A percentile compares a stretch with the other conserved stretches of the same genome.
Conservation (phyloP, 202 grass and related monocot genomes). For the Schoenoplectus triqueter region DNA sequence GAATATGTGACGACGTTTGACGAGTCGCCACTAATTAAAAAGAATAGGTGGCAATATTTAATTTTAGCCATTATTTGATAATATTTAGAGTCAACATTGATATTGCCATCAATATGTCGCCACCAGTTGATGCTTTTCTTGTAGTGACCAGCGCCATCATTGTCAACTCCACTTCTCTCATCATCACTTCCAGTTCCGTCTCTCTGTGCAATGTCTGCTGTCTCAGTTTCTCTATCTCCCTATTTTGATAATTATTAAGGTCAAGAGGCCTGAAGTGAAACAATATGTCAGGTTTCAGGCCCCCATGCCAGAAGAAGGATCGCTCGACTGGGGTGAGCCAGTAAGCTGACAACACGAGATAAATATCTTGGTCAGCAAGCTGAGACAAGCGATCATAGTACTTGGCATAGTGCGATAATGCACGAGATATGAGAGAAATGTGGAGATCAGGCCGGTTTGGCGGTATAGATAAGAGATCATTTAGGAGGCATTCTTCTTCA, state of each 20-base stretch:
- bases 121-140: too few species aligned
- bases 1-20: too few species aligned
- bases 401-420: background rate
- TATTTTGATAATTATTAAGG: background rate
- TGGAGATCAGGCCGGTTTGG: slow-evolving; percentile 8
- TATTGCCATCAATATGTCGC: too few species aligned
- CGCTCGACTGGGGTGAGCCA: slow-evolving; percentile 23
- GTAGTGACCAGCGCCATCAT: background rate
- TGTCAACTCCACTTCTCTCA: background rate
- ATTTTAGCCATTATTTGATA: too few species aligned
- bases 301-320: slow-evolving; percentile 18
- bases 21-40: too few species aligned
- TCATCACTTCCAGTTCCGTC: background rate
- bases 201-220: background rate
- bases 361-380: slow-evolving; percentile 12
- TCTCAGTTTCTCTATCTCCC: background rate
- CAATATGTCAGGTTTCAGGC: background rate
- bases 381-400: background rate
- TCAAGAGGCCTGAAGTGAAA: background rate
- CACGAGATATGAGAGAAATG: slow-evolving; percentile 22
- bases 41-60: too few species aligned
- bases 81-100: too few species aligned
- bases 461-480: slow-evolving; percentile 14
- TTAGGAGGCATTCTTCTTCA: background rate
- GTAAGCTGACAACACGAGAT: background rate